A percentile compares a stretch with the other conserved stretches of the same genome.
phyloP scores from a whole-genome alignment of 805 yeast species.

The Debaryomyces tyrocola region DNA sequence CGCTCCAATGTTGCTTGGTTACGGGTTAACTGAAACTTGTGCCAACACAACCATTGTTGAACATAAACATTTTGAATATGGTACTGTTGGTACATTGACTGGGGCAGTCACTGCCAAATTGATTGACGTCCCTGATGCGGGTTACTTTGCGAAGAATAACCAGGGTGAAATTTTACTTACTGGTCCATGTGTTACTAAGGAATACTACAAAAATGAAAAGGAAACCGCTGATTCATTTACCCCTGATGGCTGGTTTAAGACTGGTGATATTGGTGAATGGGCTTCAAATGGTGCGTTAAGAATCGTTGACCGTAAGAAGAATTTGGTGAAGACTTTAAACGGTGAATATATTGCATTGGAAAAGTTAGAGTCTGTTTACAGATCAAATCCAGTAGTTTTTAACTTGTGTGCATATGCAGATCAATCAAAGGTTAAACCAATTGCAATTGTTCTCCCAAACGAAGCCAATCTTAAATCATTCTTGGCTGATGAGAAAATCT shows the following conservation, averaged over 20 bases:
- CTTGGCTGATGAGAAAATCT: conserved; percentile 51
- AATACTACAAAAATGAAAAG: conserved; percentile 78
- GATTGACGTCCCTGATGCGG: conserved; percentile 88
- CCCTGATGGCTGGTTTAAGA: conserved; percentile 90
- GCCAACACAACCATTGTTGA: conserved; percentile 80
- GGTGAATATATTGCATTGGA: conserved; percentile 98
- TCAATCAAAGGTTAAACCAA: conserved; percentile 80
- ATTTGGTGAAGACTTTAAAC: conserved; percentile 89
- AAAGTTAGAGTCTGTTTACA: conserved; percentile 86
- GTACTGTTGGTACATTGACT: conserved; percentile 78
- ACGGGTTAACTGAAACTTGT: conserved; percentile 94
- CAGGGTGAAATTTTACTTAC: conserved; percentile 89
- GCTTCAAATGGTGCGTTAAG: conserved; percentile 72
- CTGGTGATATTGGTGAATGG: conserved; percentile 98
- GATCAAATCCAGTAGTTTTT: conserved; percentile 72
- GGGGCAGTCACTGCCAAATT: conserved; percentile 86
- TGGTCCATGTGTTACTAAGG: conserved; percentile 71
- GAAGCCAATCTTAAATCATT: conserved; percentile 58
- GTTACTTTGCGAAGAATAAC: conserved; percentile 83
- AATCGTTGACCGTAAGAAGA: conserved; percentile 92
- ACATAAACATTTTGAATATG: conserved; percentile 65
- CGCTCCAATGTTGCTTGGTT: conserved; percentile 89
- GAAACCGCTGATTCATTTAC: conserved; percentile 76
- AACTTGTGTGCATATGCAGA: conserved; percentile 96
- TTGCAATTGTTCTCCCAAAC: conserved; percentile 86